Base-by-base conservation (phyloP, 306 rosid species). In the Cucumis hystrix region DNA sequence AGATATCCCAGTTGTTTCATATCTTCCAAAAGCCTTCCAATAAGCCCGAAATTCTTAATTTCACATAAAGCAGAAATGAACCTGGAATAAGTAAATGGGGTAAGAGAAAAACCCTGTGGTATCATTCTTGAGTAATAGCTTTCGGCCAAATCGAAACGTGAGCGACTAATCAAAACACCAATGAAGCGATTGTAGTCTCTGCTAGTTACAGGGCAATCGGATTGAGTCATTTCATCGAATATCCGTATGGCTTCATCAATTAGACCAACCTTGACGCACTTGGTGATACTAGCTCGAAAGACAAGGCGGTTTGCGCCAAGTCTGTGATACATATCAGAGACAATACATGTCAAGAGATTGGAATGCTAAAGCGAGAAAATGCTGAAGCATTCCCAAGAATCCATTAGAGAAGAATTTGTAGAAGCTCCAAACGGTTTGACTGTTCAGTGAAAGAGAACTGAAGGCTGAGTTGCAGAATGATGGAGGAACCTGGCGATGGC, bases 31-130 rank as follows among this genome's bases (percentile, higher is more conserved):
- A 95, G 91, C 30, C 80, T 84, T 18, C 89, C 86, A 49, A 95
- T 87, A 78, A 89, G 85, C 7, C 74, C 30, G 54, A 92, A 85
- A 76, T 88, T 82, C 16, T 82, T 82, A 62, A 84, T 66, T 58
- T 81, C n/a, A 59, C 97, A 92, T 37, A 95, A 82, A 8, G 90
- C 97, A 56, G 93, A 80, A 79, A 95, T 92, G 88, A 92, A 91
- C 84, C 97, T 91, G 7, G 98, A 94, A 85, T 89, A 95, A 12
- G 98, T 95, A 83, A 95, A 92, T 0, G 97, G 92, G 59, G 86
- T 74, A 52, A 95, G 82, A 45, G 97, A 92, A 84, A 92, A 92
- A 3, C 98, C 98, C 16, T 66, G 80, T 6, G 94, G 88, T 23
- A 81, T 74, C 91, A 94, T 92, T 40, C 85, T 88, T 84, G 73